Conservation (phyloP, 108 stramenopile genomes). For the Tribonema minus region DNA sequence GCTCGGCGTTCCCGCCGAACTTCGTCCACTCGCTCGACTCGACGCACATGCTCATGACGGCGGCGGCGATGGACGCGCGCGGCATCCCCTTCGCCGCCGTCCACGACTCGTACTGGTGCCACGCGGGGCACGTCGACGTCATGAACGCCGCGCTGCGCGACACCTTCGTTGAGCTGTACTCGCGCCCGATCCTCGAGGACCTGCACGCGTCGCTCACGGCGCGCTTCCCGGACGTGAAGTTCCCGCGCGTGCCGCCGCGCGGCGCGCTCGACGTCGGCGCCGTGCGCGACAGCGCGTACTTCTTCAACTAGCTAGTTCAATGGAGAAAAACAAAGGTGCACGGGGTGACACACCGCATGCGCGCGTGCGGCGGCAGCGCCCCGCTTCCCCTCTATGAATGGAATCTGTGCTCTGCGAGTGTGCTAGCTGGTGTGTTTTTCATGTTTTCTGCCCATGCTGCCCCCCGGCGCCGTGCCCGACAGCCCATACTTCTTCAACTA, state of each 20-base stretch:
- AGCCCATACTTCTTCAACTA: no score
- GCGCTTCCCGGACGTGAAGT: constrained; percentile 83
- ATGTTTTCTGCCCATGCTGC: no score
- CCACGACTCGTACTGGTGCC: constrained; percentile 99
- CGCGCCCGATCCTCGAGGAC: constrained; percentile 78
- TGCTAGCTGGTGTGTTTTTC: no score
- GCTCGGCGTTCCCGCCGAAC: constrained; percentile 96
- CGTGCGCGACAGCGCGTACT: constrained; percentile 87
- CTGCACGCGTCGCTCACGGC: constrained; percentile 54
- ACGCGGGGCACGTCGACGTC: constrained; percentile 88
- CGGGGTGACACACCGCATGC: no score
- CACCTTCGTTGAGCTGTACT: constrained; percentile 89
- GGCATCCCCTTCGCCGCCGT: constrained; percentile 92
- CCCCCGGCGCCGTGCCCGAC: no score
- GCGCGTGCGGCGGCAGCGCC: no score
- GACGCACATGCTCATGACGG: constrained; percentile 99
- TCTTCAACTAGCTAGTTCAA: no score
- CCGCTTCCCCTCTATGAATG: no score
- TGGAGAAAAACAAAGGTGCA: no score
- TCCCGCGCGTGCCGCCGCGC: constrained; percentile 82
- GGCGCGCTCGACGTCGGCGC: constrained; percentile 83
- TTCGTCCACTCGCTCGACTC: constrained; percentile 98
- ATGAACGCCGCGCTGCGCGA: constrained; percentile 87
- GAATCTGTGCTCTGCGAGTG: no score
- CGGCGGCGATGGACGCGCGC: constrained; percentile 81